These are phyloP conservation scores for Ophiostoma tasmaniense DNA, from an alignment of 2,329 filamentous ascomycete genomes.

Conservation along the genomic window DNA sequence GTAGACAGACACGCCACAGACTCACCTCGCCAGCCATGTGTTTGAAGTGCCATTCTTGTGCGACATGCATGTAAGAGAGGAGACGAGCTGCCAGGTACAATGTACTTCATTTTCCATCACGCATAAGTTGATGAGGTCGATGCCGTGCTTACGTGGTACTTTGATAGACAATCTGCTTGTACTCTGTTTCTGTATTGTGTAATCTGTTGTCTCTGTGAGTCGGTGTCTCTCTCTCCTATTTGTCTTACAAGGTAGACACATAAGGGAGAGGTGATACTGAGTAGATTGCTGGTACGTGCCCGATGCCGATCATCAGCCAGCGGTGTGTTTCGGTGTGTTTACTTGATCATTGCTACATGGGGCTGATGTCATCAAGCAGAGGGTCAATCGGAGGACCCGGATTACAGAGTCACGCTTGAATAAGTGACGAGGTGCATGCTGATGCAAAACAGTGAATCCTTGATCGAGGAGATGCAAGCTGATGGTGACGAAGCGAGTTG, in stretches of 20 bases:
- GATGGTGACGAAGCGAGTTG: not conserved
- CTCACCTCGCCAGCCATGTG: not conserved
- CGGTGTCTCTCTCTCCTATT: not conserved
- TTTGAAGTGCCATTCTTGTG: not conserved
- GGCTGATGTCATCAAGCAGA: not conserved
- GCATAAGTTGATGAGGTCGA: not conserved
- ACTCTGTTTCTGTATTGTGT: not conserved
- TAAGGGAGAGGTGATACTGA: too few species aligned
- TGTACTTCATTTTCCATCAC: not conserved
- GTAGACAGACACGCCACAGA: not conserved
- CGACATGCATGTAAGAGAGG: not conserved
- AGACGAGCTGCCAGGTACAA: not conserved
- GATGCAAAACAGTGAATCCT: not conserved
- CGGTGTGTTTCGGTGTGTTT: not conserved
- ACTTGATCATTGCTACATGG: not conserved
- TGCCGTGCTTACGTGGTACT: too few species aligned
- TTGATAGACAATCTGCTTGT: not conserved
- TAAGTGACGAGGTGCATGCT: not conserved
- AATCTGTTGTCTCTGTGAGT: not conserved
- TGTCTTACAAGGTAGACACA: not conserved
- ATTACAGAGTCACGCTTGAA: not conserved
- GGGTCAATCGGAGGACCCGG: not conserved
- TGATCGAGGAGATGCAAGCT: not conserved
- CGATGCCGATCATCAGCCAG: constrained; percentile 2
- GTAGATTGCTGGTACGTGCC: not conserved